phyloP scores from a whole-genome alignment of 164 flowering plant species.

The Vitis amurensis region DNA sequence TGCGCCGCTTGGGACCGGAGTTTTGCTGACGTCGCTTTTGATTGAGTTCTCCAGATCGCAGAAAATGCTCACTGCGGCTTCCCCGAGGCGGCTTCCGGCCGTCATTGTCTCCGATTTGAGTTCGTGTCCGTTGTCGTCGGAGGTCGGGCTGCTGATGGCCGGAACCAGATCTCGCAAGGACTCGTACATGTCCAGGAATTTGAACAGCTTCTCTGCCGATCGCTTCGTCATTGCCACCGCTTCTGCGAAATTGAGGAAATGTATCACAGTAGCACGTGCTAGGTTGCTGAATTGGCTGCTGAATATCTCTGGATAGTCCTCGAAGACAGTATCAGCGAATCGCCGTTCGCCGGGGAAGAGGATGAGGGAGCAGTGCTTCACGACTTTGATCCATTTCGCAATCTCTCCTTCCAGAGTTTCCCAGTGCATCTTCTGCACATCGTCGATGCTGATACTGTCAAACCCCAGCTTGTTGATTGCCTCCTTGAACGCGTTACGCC shows the following conservation, averaged over 20 bases:
- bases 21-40: conserved; percentile 49
- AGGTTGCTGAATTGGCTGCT: conserved; percentile 37
- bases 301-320: conserved; percentile 23
- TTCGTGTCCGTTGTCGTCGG: conserved; percentile 33
- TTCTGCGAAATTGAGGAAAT: conserved; percentile 67
- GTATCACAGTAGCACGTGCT: conserved; percentile 30
- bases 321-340: conserved; percentile 49
- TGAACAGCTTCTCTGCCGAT: conserved; percentile 75
- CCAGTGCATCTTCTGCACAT: conserved; percentile 75
- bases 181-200: conserved; percentile 74
- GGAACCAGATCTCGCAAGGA: conserved; percentile 37
- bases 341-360: conserved; percentile 52
- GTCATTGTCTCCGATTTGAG: conserved; percentile 38
- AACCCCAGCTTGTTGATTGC: conserved; percentile 42
- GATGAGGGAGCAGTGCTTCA: conserved; percentile 35
- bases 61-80: conserved; percentile 59
- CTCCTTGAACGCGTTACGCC: conserved; percentile 45
- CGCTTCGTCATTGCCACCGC: conserved; percentile 62
- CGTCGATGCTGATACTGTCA: conserved; percentile 60
- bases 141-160: conserved; percentile 17
- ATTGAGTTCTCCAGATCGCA: conserved; percentile 75
- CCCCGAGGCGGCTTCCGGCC: conserved; percentile 47
- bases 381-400: conserved; percentile 56
- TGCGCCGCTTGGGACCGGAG: conserved; percentile 83
- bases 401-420: conserved; percentile 64